Percentiles rank a stretch among this genome's conserved stretches.
These are phyloP conservation scores for Cytospora chrysosperma DNA, from an alignment of 2,329 filamentous ascomycete species.

Conservation along the genomic window DNA sequence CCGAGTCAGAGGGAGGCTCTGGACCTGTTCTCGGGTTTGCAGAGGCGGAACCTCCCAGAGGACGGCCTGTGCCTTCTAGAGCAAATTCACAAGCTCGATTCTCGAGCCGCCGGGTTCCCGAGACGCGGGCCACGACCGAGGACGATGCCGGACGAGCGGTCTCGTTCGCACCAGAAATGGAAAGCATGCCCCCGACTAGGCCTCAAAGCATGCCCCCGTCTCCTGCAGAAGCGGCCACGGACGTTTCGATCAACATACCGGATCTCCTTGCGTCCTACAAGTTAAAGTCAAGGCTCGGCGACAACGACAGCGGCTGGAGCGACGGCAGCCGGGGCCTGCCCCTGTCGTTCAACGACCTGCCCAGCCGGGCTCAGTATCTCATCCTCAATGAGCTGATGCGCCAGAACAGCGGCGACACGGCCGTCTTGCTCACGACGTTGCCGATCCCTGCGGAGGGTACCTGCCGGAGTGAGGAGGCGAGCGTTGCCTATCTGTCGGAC, in stretches of 20 bases:
- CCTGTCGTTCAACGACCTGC: constrained; percentile 82
- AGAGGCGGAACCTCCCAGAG: constrained; percentile 37
- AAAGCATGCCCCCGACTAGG: constrained; percentile 42
- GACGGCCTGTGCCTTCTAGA: constrained; percentile 41
- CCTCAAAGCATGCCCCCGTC: constrained; percentile 43
- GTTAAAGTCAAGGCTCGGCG: constrained; percentile 29
- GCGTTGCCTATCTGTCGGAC: constrained; percentile 72
- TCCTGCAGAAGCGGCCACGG: constrained; percentile 26
- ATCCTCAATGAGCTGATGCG: constrained; percentile 84
- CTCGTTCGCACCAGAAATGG: constrained; percentile 54
- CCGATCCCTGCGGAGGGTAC: constrained; percentile 80
- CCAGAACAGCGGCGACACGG: constrained; percentile 65
- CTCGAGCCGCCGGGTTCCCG: constrained; percentile 61
- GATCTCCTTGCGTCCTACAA: constrained; percentile 44
- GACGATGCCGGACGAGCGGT: constrained; percentile 63
- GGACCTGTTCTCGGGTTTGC: constrained; percentile 77
- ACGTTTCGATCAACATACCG: constrained; percentile 44
- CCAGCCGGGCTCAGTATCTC: constrained; percentile 79
- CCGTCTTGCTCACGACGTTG: constrained; percentile 79
- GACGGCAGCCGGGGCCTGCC: constrained; percentile 63
- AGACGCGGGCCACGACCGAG: constrained; percentile 51
- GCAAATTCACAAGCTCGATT: constrained; percentile 57
- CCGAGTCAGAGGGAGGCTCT: constrained; percentile 57
- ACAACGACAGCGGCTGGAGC: constrained; percentile 38
- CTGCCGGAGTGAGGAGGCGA: constrained; percentile 65